phyloP scores from a whole-genome alignment of 352 stramenopile genomes.

The Vaucheria bursata region DNA sequence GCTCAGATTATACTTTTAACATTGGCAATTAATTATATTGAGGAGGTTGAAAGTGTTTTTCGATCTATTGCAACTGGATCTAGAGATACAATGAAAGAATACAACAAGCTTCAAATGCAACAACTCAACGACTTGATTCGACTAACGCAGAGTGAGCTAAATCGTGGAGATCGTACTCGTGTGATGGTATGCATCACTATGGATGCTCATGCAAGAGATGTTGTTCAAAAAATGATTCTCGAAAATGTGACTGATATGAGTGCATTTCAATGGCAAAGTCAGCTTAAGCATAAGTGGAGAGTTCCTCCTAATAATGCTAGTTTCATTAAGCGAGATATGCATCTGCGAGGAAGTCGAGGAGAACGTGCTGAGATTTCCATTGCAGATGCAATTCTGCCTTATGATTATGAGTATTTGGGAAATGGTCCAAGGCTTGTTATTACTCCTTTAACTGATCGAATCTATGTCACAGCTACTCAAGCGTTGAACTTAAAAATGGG shows the following conservation, averaged over 20 bases:
- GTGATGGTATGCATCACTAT: slow-evolving; percentile 92
- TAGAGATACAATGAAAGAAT: slow-evolving; percentile 70
- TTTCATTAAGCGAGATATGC: slow-evolving; percentile 77
- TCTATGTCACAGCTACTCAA: slow-evolving; percentile 84
- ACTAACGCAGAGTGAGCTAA: slow-evolving; percentile 67
- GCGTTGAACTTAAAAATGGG: slow-evolving; percentile 87
- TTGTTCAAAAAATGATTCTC: slow-evolving; percentile 87
- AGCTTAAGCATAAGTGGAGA: slow-evolving; percentile 85
- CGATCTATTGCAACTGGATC: slow-evolving; percentile 55
- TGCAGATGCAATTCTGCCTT: slow-evolving; percentile 80
- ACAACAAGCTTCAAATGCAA: slow-evolving; percentile 79
- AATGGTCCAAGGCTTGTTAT: slow-evolving; percentile 86
- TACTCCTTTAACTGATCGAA: slow-evolving; percentile 86
- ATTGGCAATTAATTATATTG: slow-evolving; percentile 80
- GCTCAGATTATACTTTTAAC: slow-evolving; percentile 86
- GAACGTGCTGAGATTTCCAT: slow-evolving; percentile 66
- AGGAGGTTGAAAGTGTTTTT: slow-evolving; percentile 62
- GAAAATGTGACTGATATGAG: slow-evolving; percentile 63
- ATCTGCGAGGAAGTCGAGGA: slow-evolving; percentile 57
- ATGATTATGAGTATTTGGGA: slow-evolving; percentile 92
- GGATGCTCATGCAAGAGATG: slow-evolving; percentile 83
- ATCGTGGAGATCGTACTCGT: slow-evolving; percentile 76
- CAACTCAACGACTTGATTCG: slow-evolving; percentile 84
- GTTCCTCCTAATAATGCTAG: slow-evolving; percentile 71
- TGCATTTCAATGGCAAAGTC: slow-evolving; percentile 85